Base-by-base conservation (phyloP, 352 stramenopile genomes). In the Saprolegnia parasitica region DNA sequence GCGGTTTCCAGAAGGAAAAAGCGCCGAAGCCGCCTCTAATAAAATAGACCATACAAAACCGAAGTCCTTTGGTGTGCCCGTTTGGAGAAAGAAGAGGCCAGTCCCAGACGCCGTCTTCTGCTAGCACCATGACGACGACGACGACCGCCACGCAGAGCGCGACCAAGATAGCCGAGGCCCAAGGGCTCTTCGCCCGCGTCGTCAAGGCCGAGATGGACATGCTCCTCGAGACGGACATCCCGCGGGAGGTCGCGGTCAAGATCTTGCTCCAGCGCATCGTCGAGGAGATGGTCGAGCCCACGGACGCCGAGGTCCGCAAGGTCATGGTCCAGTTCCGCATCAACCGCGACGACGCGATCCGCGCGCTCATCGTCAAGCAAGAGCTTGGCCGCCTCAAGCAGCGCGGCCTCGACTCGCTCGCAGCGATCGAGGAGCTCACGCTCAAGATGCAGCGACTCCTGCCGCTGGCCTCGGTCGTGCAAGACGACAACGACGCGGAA, bases 271-370 rank as follows among this genome's bases (percentile, higher is more conserved):
- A 80, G 23, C 84, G 86, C 39, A 94, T 94, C 65, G 86, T 94
- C 15, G 75, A 82, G 61, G 83, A 76, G 26, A 89, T 81, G 0
- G 73, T 86, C 21, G 75, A 84, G 50, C 86, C 86, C 8, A 76
- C 87, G 24, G 72, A 82, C 6, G 73, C 64, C 49, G 84, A 90
- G 39, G 86, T 94, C 40, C 80, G 81, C 23, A 77, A 77, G 56
- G 86, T 94, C 11, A 93, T 94, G 86, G 78, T 77, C 24, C 81
- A 92, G 75, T 94, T 94, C 73, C 80, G 92, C 71, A 92, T 94
- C 82, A 90, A 90, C 56, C 78, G 89, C 68, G 86, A 94, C 73
- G 86, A 94, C 68, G 86, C 86, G 0, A 81, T 91, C 58, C 86
- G 86, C 29, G 86, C 86, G 21, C 71, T 94, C 18, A 94, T 94